A percentile compares a stretch with the other conserved stretches of the same genome.
Conservation (phyloP, 371 early-diverging fungal species). For the Lichtheimia ramosa region DNA sequence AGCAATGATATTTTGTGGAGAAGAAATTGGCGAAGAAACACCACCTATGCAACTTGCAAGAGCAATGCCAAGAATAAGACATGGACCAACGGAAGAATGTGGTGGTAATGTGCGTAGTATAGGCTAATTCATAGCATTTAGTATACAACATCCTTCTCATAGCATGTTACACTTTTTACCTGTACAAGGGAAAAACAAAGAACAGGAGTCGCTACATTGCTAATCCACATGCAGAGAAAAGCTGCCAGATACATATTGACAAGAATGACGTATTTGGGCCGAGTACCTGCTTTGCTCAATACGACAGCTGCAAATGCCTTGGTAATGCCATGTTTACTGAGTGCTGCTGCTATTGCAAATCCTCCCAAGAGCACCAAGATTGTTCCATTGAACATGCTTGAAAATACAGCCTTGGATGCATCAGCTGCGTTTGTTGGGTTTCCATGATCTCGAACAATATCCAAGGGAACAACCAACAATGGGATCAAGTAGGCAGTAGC, state of each 20-base stretch:
- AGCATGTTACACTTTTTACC: not conserved
- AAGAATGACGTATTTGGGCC: slow-evolving; percentile 67
- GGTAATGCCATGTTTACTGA: slow-evolving; percentile 62
- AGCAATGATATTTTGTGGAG: slow-evolving; percentile 92
- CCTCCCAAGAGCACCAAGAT: slow-evolving; percentile 95
- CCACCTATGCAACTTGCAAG: slow-evolving; percentile 94
- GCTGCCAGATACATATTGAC: slow-evolving; percentile 79
- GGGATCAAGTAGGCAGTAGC: slow-evolving; percentile 80
- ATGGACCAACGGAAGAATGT: slow-evolving; percentile 55
- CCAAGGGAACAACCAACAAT: slow-evolving; percentile 65
- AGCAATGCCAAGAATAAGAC: slow-evolving; percentile 93
- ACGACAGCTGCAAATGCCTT: slow-evolving; percentile 68
- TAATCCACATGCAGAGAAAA: slow-evolving; percentile 79
- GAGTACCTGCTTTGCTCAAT: slow-evolving; percentile 67
- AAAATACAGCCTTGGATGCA: slow-evolving; percentile 83
- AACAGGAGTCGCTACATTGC: slow-evolving; percentile 85
- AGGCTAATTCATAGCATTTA: slow-evolving; percentile 34
- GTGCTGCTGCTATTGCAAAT: slow-evolving; percentile 92
- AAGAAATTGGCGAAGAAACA: slow-evolving; percentile 92
- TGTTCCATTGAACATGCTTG: slow-evolving; percentile 93
- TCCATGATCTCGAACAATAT: slow-evolving; percentile 62
- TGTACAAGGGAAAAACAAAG: slow-evolving; percentile 72
- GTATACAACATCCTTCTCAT: not conserved
- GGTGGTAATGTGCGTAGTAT: slow-evolving; percentile 70
- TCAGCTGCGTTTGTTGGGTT: slow-evolving; percentile 53